Evolutionary conservation across 2,329 filamentous ascomycete species (phyloP), one percentile per base, ranked within the genome.

Genomic region (Calonectria multiphialidica): DNA sequence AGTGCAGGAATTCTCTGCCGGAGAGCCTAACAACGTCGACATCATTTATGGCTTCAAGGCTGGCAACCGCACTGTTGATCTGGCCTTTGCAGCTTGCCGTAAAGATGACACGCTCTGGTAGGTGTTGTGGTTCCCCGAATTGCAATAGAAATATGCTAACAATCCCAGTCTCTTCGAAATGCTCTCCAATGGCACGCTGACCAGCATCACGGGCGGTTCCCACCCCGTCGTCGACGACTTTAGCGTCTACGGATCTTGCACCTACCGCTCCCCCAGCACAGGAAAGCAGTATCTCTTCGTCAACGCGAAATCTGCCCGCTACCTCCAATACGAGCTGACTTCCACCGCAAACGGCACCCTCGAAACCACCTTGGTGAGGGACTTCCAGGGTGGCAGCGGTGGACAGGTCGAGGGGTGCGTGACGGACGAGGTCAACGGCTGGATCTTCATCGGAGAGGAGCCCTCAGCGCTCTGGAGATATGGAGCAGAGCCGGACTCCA

Each of bases 321-420:
- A 89, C 72, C 84, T 90, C 0, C 88, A 90, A 75, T 90, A 87
- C 71, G 87, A 89, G 70, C 80, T 90, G 1, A 84, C 84, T 0
- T 81, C 85, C 0, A 81, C 82, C 5, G 37, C 80, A 3, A 80
- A 87, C 35, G 84, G 84, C 7, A 83, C 83, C 1, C 83, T 90
- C 1, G 77, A 85, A 37, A 88, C 87, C 0, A 83, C 80, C 0
- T 84, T 90, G 1, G 87, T 90, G 2, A 84, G 88, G n/a, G 84
- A 85, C 44, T 90, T 90, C 63, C 84, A 82, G 2, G 87, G 84
- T 0, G 88, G 88, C 3, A 86, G 85, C 3, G 87, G 88, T 2
- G 87, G 87, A 3, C 88, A 90, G 72, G 87, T 89, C 1, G 88
- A 90, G 77, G 88, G 88, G 5, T 90, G 88, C 62, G 88, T 90